These are phyloP conservation scores for Zygosaccharomyces sapae DNA, from an alignment of 1,139 yeast species.

Conservation along the genomic window DNA sequence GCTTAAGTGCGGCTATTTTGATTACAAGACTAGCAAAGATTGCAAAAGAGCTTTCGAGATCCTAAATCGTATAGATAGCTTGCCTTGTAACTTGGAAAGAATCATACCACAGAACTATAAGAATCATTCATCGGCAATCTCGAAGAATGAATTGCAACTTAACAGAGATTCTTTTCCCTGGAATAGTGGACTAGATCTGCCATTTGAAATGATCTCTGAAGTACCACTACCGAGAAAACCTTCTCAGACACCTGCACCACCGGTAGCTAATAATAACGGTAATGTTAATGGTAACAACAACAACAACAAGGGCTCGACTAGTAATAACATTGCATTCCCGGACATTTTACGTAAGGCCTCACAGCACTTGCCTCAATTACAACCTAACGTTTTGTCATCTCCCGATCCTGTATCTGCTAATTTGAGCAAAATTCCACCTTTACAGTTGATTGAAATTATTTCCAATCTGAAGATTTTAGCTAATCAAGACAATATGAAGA, in stretches of 20 bases:
- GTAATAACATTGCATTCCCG: slow-evolving; percentile 38
- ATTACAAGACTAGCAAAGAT: slow-evolving; percentile 27
- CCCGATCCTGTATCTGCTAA: slow-evolving; percentile 45
- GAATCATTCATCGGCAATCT: slow-evolving; percentile 12
- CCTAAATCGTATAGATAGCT: slow-evolving; percentile 24
- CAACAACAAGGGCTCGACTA: slow-evolving; percentile 3
- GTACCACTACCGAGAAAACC: slow-evolving; percentile 35
- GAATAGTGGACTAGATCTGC: slow-evolving; percentile 31
- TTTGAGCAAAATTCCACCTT: slow-evolving; percentile 61
- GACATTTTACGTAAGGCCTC: slow-evolving; percentile 48
- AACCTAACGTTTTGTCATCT: slow-evolving; percentile 42
- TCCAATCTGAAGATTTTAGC: slow-evolving; percentile 55
- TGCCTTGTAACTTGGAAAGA: slow-evolving; percentile 29
- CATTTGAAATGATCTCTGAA: slow-evolving; percentile 36
- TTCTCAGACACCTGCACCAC: slow-evolving; percentile 11
- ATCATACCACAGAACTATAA: slow-evolving; percentile 29
- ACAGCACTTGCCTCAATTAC: slow-evolving; percentile 48
- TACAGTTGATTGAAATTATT: slow-evolving; percentile 61
- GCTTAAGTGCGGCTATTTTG: slow-evolving; percentile 26
- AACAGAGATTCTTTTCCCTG: slow-evolving; percentile 35
- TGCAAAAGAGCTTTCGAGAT: slow-evolving; percentile 29
- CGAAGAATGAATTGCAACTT: slow-evolving; percentile 23
- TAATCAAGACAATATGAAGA: slow-evolving; percentile 50
- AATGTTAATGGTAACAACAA: background rate
- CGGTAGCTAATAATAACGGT: slow-evolving; percentile 10